Conservation (phyloP, 1,284 basidiomycete species). For the Sphagnurus paluster region DNA sequence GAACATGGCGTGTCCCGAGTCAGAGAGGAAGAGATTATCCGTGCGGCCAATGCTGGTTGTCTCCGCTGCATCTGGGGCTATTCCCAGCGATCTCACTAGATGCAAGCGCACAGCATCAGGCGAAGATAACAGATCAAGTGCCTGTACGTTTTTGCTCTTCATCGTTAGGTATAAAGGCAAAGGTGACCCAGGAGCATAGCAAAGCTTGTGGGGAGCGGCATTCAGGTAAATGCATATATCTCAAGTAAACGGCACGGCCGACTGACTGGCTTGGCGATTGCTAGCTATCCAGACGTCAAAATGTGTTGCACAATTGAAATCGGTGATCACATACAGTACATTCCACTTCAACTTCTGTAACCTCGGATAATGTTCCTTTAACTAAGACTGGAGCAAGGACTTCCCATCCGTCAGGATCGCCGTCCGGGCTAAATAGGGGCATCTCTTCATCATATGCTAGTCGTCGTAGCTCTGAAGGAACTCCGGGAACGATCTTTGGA, state of each 20-base stretch:
- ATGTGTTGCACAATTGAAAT: neutral
- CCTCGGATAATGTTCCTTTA: conserved; percentile 45
- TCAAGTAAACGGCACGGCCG: no score
- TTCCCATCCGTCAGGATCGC: conserved; percentile 51
- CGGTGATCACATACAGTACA: conserved; percentile 36
- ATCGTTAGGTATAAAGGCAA: conserved; percentile 51
- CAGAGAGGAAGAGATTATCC: conserved; percentile 46
- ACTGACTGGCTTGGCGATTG: conserved; percentile 54
- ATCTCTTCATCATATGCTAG: conserved; percentile 44
- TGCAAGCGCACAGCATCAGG: conserved; percentile 36
- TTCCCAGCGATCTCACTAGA: conserved; percentile 38
- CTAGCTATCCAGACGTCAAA: conserved; percentile 37
- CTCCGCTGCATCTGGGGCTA: conserved; percentile 47
- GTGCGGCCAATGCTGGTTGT: conserved; percentile 40
- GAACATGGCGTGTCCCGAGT: conserved; percentile 45
- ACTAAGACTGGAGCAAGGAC: conserved; percentile 35
- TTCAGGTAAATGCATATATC: no score
- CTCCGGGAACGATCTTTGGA: conserved; percentile 39
- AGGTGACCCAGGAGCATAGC: conserved; percentile 47
- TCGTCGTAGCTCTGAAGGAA: conserved; percentile 46
- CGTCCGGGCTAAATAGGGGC: conserved; percentile 42
- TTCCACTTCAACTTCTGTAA: conserved; percentile 36
- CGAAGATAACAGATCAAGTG: conserved; percentile 47
- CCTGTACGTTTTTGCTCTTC: conserved; percentile 43
- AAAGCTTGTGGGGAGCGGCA: conserved; percentile 37